These are phyloP conservation scores for Nidula microcarpa DNA, from an alignment of 768 basidiomycete species.

Conservation along the genomic window DNA sequence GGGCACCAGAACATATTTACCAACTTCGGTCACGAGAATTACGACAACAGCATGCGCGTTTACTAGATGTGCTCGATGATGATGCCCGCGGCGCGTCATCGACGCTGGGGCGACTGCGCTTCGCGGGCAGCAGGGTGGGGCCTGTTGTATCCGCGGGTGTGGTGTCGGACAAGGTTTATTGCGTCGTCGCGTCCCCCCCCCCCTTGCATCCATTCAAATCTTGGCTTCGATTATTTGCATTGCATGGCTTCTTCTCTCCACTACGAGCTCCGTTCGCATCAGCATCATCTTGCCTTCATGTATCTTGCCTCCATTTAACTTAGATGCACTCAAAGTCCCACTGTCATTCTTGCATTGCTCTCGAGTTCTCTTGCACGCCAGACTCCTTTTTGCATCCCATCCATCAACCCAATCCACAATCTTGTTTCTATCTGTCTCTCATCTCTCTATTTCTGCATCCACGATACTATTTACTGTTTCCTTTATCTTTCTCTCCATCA, in stretches of 20 bases:
- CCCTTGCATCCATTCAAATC: background rate
- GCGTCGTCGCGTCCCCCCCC: background rate
- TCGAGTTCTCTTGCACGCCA: background rate
- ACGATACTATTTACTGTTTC: background rate
- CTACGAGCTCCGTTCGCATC: background rate
- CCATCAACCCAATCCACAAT: background rate
- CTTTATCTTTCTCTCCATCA: background rate
- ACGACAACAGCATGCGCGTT: background rate
- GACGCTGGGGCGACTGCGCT: background rate
- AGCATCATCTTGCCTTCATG: background rate
- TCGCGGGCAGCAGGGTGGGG: background rate
- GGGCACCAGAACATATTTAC: background rate
- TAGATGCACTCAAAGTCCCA: constrained; percentile 1
- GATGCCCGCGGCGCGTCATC: background rate
- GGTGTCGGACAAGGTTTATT: background rate
- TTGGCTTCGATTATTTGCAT: constrained; percentile 15
- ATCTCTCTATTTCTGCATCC: background rate
- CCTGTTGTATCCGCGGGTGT: background rate
- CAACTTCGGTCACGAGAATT: background rate
- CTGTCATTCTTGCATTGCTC: constrained; percentile 3
- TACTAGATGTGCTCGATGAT: background rate
- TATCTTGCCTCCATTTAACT: background rate
- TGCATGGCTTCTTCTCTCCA: constrained; percentile 1
- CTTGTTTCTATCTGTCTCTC: constrained; percentile 2
- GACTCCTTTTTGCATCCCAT: background rate